Evolutionary conservation across 1,284 basidiomycete species (phyloP).

Genomic region (Volvariella surrecta): DNA sequence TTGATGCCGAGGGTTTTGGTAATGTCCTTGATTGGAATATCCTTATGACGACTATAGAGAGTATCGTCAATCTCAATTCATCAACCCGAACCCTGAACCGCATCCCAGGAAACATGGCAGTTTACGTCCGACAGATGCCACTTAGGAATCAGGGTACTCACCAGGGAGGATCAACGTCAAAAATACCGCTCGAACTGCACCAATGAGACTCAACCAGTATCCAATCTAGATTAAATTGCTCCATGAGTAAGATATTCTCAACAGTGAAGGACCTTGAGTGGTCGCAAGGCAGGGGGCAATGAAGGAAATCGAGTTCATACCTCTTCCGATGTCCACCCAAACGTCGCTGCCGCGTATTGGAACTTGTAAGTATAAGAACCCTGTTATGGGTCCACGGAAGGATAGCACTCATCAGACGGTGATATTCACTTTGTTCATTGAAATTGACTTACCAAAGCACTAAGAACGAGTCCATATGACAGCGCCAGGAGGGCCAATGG

Average conservation of each 20-base stretch:
- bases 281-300: too few relatives aligned
- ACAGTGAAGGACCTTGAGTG: too few relatives aligned
- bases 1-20: too few relatives aligned
- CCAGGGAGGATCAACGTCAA: slow-evolving; percentile 63
- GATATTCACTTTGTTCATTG: too few relatives aligned
- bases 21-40: too few relatives aligned
- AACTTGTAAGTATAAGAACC: slow-evolving; percentile 56
- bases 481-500: slow-evolving; percentile 53
- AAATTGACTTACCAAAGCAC: slow-evolving; percentile 41
- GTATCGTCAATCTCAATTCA: too few relatives aligned
- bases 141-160: slow-evolving; percentile 22
- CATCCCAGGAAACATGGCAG: too few relatives aligned
- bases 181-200: slow-evolving; percentile 50
- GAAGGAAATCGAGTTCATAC: slow-evolving; percentile 27
- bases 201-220: slow-evolving; percentile 63
- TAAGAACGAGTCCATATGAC: slow-evolving; percentile 44
- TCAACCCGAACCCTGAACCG: too few relatives aligned
- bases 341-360: slow-evolving; percentile 61
- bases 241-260: not conserved
- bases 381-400: slow-evolving; percentile 27
- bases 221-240: slow-evolving; percentile 42
- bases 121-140: too few relatives aligned
- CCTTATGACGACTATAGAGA: too few relatives aligned
- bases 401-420: not conserved
- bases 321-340: slow-evolving; percentile 67